phyloP scores from a whole-genome alignment of 1,139 yeast genomes.

The Taphrina flavorubra region DNA sequence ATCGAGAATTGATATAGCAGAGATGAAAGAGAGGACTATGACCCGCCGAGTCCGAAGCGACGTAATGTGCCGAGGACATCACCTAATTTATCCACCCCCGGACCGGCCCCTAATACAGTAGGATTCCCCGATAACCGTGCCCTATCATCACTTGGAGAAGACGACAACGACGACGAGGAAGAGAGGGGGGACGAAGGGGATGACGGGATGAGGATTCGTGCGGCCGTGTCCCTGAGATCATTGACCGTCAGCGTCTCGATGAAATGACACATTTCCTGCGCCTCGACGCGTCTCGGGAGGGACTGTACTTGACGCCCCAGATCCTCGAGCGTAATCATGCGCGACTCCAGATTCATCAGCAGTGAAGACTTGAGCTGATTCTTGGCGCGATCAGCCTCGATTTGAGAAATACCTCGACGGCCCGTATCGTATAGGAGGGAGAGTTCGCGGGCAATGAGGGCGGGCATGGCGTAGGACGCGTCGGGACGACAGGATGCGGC shows the following conservation, averaged over 20 bases:
- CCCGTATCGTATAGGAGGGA: slow-evolving; percentile 42
- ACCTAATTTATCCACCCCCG: slow-evolving; percentile 77
- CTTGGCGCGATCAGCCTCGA: slow-evolving; percentile 86
- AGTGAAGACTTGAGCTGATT: slow-evolving; percentile 88
- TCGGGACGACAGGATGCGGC: slow-evolving; percentile 36
- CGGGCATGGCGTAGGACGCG: slow-evolving; percentile 40
- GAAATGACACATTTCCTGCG: slow-evolving; percentile 79
- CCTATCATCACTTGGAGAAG: slow-evolving; percentile 60
- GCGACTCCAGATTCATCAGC: slow-evolving; percentile 90
- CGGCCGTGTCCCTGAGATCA: slow-evolving; percentile 77
- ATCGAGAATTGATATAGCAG: no score
- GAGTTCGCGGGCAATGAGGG: slow-evolving; percentile 42
- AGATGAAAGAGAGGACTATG: neutral
- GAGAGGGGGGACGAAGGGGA: no score
- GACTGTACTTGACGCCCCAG: slow-evolving; percentile 88
- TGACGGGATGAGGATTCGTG: slow-evolving; percentile 70
- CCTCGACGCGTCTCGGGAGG: slow-evolving; percentile 75
- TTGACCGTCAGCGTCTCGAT: slow-evolving; percentile 69
- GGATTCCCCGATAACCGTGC: slow-evolving; percentile 67
- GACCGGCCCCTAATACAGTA: slow-evolving; percentile 85
- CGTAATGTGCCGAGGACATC: slow-evolving; percentile 72
- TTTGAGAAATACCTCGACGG: slow-evolving; percentile 65
- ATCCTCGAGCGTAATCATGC: slow-evolving; percentile 89
- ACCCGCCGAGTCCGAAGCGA: slow-evolving; percentile 74
- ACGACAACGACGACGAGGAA: no score